Percentiles rank a stretch among this genome's conserved stretches.
phyloP scores from a whole-genome alignment of 179 eudicot species.

The Silene noctiflora region DNA sequence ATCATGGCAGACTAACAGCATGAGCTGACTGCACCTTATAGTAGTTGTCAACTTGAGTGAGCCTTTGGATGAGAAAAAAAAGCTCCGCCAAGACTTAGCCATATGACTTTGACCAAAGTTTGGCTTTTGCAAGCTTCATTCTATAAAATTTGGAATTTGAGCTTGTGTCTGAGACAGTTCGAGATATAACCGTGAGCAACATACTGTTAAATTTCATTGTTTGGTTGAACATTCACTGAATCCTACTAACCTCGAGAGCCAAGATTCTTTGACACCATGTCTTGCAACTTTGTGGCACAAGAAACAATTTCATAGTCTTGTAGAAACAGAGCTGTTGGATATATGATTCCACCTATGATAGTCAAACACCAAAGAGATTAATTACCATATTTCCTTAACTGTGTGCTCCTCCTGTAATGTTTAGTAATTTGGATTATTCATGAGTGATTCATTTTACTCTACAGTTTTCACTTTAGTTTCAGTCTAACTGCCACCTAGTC shows the following conservation, averaged over 20 bases:
- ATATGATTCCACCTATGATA: not conserved
- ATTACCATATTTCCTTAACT: not conserved
- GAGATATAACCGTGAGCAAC: not conserved
- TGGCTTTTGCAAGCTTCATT: not conserved
- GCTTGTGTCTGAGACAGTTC: not conserved
- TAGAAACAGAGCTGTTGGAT: not conserved
- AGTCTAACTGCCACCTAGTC: not conserved
- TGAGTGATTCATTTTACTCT: not conserved
- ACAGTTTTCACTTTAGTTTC: slow-evolving; percentile 2
- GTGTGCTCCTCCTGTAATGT: not conserved
- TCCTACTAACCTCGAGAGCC: no score
- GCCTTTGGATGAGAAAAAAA: not conserved
- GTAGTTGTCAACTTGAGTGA: not conserved
- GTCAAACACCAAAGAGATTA: not conserved
- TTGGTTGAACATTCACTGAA: not conserved
- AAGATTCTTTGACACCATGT: not conserved
- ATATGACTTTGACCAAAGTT: not conserved
- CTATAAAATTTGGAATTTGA: not conserved
- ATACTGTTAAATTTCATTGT: not conserved
- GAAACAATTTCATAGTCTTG: not conserved
- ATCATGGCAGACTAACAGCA: not conserved
- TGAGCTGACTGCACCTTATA: not conserved
- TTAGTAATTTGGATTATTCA: not conserved
- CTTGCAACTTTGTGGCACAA: not conserved
- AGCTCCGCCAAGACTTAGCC: not conserved